Evolutionary conservation across 1,284 basidiomycete genomes (phyloP), one percentile per base, ranked within the genome.

Genomic region (Tilletiaria anomala): DNA sequence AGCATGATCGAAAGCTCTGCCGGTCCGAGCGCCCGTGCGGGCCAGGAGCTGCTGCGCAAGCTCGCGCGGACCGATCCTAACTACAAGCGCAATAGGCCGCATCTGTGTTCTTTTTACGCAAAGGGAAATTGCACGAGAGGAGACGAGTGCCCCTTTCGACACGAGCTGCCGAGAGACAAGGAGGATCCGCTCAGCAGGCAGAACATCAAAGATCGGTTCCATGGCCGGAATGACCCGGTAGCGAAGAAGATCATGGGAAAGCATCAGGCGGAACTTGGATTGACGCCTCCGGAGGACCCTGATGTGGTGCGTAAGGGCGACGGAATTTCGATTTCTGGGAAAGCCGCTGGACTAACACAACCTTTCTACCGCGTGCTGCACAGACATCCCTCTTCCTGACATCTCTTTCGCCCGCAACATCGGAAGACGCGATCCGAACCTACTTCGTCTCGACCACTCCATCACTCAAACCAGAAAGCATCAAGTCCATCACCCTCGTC

Each of bases 81-180:
- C 63, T 97, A 96, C 73, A 94, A 96, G 70, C 79, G 88, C 40
- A 96, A 97, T 70, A 73, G 83, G 43, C 85, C 91, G 36, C 84
- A 94, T 54, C 68, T 93, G 6, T 99, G 93, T 67, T 87, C 85
- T 1, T 96, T 97, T 73, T 97, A 82, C 62, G 81, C 77, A 32
- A 96, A 96, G 70, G 93, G 93, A 0, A 82, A 87, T 45, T 99
- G 93, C 66, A 86, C 76, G 32, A 76, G 93, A 31, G 93, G 93
- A 5, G 72, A 73, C 18, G 86, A 85, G 45, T 99, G 93, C 68
- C 93, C 93, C 0, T 97, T 86, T 70, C 74, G 81, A 74, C 93
- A 97, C 61, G 93, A 97, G 67, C 75, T 82, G 63, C 86, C 86
- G 0, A 32, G 35, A 16, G 16, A 40, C 21, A 74, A 76, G 19